Percentiles rank a stretch among this genome's conserved stretches.
phyloP scores from a whole-genome alignment of 139 green algal genomes.

The Desmodesmus armatus region DNA sequence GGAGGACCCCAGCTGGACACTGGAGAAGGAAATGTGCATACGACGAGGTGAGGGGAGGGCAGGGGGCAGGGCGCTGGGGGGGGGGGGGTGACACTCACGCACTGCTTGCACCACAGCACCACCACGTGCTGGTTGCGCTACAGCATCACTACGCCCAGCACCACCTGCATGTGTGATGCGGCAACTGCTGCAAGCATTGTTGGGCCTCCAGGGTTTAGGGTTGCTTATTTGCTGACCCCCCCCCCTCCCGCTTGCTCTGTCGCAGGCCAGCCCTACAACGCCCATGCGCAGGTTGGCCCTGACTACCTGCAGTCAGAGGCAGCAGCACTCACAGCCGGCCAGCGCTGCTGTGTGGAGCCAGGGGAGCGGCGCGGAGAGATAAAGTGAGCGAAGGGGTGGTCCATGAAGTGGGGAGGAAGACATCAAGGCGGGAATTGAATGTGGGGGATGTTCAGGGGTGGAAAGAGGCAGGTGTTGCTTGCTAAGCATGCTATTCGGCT shows the following conservation, averaged over 20 bases:
- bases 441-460: no score
- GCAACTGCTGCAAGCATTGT: neutral
- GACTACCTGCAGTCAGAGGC: constrained; percentile 67
- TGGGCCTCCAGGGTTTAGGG: neutral
- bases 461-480: no score
- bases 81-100: no score
- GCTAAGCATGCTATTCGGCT: no score
- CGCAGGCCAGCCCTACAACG: constrained; percentile 27
- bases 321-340: constrained; percentile 62
- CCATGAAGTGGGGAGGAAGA: no score
- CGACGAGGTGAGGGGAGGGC: constrained; percentile 1
- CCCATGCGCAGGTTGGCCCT: constrained; percentile 44
- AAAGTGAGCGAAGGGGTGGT: no score
- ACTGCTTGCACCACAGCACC: no score
- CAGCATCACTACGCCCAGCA: neutral
- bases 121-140: no score
- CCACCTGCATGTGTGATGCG: neutral
- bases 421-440: no score
- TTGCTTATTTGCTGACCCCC: neutral
- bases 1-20: constrained; percentile 91
- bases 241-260: neutral
- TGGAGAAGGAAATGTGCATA: constrained; percentile 85
- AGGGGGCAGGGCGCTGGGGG: neutral
- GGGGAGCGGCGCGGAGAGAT: constrained; percentile 90
- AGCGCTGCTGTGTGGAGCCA: constrained; percentile 91